phyloP scores from a whole-genome alignment of 306 rosid genomes.

The Trifolium fragiferum region DNA sequence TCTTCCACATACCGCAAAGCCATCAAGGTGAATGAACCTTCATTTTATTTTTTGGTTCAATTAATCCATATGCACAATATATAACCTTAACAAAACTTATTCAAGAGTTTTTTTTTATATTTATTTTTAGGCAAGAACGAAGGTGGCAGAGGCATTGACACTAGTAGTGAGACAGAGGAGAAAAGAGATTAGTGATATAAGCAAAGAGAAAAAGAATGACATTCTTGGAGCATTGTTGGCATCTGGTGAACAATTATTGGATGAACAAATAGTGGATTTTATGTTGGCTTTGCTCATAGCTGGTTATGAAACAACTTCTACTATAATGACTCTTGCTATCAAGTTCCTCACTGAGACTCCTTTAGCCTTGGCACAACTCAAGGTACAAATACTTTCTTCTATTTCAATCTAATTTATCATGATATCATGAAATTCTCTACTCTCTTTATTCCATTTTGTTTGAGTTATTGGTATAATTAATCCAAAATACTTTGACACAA shows the following conservation, averaged over 20 bases:
- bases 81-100: no score
- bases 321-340: slow-evolving; percentile 93
- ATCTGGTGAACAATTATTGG: slow-evolving; percentile 73
- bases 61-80: neutral
- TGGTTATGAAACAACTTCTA: slow-evolving; percentile 94
- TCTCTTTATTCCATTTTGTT: neutral
- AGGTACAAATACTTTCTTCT: slow-evolving; percentile 51
- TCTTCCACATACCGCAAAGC: slow-evolving; percentile 90
- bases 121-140: slow-evolving; percentile 65
- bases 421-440: neutral
- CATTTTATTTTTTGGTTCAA: neutral
- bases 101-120: no score
- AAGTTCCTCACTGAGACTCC: slow-evolving; percentile 95
- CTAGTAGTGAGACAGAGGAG: slow-evolving; percentile 77
- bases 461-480: no score
- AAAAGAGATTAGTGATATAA: slow-evolving; percentile 48
- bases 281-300: slow-evolving; percentile 88
- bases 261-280: slow-evolving; percentile 88
- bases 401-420: neutral
- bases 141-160: slow-evolving; percentile 89
- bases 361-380: slow-evolving; percentile 82
- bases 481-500: no score
- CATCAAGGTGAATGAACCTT: slow-evolving; percentile 57
- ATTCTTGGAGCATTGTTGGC: slow-evolving; percentile 84
- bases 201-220: slow-evolving; percentile 58